phyloP scores from a whole-genome alignment of 2,329 filamentous ascomycete genomes.

The Pseudodiploospora longispora region DNA sequence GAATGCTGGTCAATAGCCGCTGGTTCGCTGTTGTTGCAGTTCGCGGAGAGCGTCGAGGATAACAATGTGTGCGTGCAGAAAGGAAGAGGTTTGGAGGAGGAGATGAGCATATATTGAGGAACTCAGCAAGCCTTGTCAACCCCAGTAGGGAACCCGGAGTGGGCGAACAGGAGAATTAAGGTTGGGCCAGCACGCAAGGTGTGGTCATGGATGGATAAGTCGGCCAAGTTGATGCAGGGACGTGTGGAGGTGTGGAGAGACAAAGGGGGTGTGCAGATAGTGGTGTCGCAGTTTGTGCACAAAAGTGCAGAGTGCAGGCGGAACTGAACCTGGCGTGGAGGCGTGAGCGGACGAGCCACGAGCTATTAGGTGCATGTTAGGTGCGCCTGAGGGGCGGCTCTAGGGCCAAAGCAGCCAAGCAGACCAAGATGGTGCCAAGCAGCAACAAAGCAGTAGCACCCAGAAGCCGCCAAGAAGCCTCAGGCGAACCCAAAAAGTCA shows the following conservation, averaged over 20 bases:
- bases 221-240: slow-evolving; percentile 10
- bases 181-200: slow-evolving; percentile 9
- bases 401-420: too few species aligned
- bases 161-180: slow-evolving; percentile 6
- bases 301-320: neutral
- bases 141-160: too few species aligned
- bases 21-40: too few species aligned
- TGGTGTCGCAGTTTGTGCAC: too few species aligned
- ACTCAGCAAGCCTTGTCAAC: too few species aligned
- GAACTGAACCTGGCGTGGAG: neutral
- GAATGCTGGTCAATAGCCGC: too few species aligned
- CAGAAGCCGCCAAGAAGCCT: neutral
- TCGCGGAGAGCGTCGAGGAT: too few species aligned
- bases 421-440: neutral
- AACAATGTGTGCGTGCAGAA: too few species aligned
- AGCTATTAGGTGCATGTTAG: neutral
- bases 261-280: neutral
- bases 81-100: too few species aligned
- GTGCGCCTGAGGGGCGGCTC: too few species aligned
- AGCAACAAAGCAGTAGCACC: neutral
- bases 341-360: neutral
- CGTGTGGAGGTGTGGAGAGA: slow-evolving; percentile 5
- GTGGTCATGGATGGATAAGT: slow-evolving; percentile 12
- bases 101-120: too few species aligned
- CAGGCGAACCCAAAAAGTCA: too few species aligned